phyloP scores from a whole-genome alignment of 345 rosid species.

The Lepidium africanum region DNA sequence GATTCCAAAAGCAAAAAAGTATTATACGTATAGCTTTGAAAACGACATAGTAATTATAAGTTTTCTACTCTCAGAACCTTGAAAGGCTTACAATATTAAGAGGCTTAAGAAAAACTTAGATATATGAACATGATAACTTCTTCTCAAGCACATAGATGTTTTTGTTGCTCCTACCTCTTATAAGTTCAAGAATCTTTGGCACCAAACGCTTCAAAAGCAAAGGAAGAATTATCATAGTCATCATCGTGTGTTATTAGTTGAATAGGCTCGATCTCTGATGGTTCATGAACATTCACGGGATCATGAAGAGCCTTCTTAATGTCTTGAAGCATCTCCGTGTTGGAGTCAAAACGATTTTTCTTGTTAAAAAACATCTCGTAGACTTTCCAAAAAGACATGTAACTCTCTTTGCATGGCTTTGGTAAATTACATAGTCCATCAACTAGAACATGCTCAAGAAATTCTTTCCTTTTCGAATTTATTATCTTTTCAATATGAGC shows the following conservation, averaged over 20 bases:
- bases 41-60: not conserved
- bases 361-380: conserved; percentile 47
- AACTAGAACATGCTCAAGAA: conserved; percentile 34
- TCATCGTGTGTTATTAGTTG: too few species aligned
- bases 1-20: too few species aligned
- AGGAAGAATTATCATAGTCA: too few species aligned
- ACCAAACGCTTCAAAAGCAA: not conserved
- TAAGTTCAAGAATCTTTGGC: conserved; percentile 12
- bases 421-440: conserved; percentile 33
- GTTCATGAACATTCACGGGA: conserved; percentile 26
- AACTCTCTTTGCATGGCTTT: conserved; percentile 31
- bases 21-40: not conserved
- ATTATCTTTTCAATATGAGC: conserved; percentile 27
- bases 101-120: not conserved
- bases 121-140: not conserved
- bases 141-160: conserved; percentile 4
- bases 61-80: not conserved
- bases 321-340: conserved; percentile 34
- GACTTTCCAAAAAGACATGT: conserved; percentile 35
- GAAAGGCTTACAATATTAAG: not conserved
- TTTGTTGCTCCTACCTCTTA: not conserved
- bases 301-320: conserved; percentile 45
- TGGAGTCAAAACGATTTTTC: conserved; percentile 37
- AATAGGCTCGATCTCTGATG: not conserved
- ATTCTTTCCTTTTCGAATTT: conserved; percentile 28